A percentile compares a stretch with the other conserved stretches of the same genome.
These are phyloP conservation scores for Solanum hybrid DNA, from an alignment of 305 asterid species.

Conservation along the genomic window DNA sequence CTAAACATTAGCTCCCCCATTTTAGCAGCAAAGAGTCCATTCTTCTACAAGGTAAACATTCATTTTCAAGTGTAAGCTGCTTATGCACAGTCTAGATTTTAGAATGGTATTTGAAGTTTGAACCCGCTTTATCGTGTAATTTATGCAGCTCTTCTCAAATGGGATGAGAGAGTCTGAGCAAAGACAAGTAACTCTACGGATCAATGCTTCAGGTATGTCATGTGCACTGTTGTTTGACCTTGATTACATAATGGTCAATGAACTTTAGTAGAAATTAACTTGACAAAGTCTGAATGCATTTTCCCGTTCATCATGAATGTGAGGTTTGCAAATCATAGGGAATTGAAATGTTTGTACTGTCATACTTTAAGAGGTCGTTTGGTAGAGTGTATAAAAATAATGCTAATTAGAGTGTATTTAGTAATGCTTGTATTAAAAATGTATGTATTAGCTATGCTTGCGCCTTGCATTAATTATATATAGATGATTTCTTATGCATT, in stretches of 20 bases:
- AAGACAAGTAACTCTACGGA: conserved; percentile 19
- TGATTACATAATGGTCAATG: background rate
- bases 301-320: background rate
- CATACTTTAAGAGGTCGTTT: background rate
- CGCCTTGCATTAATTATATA: background rate
- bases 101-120: background rate
- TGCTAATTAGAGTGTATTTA: background rate
- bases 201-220: conserved; percentile 16
- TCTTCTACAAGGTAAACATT: conserved; percentile 21
- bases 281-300: background rate
- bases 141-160: conserved; percentile 21
- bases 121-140: background rate
- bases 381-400: background rate
- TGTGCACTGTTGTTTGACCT: background rate
- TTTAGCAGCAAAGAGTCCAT: conserved; percentile 34
- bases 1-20: conserved; percentile 31
- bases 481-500: background rate
- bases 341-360: background rate
- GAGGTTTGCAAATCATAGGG: background rate
- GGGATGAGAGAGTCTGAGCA: conserved; percentile 28
- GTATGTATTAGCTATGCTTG: background rate
- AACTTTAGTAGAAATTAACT: background rate
- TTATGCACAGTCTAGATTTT: background rate
- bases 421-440: background rate
- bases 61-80: background rate